Conservation (phyloP, 2,329 filamentous ascomycete species). For the Penicillium sp. region DNA sequence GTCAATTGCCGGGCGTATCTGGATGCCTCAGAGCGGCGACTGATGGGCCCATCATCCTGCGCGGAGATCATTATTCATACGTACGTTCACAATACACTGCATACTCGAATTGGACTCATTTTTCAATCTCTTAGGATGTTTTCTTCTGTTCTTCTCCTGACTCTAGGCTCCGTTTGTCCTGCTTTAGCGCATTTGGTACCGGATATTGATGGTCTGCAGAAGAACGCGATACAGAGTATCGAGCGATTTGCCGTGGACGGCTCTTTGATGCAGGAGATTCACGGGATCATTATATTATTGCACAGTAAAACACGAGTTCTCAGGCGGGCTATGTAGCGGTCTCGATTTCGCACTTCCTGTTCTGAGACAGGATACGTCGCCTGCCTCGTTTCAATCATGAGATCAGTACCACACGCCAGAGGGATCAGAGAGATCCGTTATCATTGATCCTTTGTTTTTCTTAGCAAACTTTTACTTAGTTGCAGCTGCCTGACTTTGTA, state of each 20-base stretch:
- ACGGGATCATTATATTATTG: constrained; percentile 3
- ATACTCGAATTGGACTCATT: background rate
- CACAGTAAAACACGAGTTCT: constrained; percentile 4
- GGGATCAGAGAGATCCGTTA: too few relatives aligned
- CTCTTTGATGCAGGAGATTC: constrained; percentile 3
- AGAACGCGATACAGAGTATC: background rate
- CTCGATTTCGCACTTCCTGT: background rate
- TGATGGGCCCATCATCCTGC: background rate
- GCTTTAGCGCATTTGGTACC: constrained; percentile 1
- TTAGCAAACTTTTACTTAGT: too few relatives aligned
- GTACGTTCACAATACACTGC: background rate
- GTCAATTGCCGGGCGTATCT: constrained; percentile 2
- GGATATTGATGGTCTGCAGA: constrained; percentile 3
- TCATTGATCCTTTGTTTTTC: background rate
- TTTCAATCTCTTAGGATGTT: background rate
- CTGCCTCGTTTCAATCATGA: background rate
- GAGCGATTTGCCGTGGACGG: background rate
- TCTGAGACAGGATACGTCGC: background rate
- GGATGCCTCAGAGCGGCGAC: background rate
- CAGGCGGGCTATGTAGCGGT: background rate
- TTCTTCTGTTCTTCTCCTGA: constrained; percentile 5
- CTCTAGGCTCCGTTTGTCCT: constrained; percentile 1
- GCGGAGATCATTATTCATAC: constrained; percentile 7
- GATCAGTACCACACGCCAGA: too few relatives aligned
- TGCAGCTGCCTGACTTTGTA: background rate